Percentiles rank a stretch among this genome's conserved stretches.
Evolutionary conservation across 2,329 filamentous ascomycete genomes (phyloP).

Genomic region (Colletotrichum sp.): DNA sequence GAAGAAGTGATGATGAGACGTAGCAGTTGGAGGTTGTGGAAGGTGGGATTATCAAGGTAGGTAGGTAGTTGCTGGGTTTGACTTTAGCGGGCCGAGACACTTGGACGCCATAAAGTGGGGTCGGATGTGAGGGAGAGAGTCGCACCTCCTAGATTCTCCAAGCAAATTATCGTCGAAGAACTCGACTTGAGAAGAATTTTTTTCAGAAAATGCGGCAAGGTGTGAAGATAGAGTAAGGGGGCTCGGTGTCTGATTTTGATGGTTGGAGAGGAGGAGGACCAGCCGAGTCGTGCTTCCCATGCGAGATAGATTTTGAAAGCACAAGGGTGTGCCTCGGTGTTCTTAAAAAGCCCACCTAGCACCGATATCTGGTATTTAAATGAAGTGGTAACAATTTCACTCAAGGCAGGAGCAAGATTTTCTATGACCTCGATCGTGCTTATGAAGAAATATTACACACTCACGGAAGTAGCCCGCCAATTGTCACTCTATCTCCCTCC

Average conservation of each 20-base stretch:
- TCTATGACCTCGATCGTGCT: too few relatives aligned
- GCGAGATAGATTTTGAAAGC: too few relatives aligned
- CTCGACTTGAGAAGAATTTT: too few relatives aligned
- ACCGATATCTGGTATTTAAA: too few relatives aligned
- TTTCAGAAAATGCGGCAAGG: not conserved
- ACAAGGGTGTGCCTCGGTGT: too few relatives aligned
- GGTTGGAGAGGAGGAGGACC: not conserved
- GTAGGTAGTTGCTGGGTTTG: not conserved
- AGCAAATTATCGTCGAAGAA: not conserved
- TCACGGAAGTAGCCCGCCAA: too few relatives aligned
- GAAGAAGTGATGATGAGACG: not conserved
- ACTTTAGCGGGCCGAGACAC: not conserved
- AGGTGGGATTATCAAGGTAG: not conserved
- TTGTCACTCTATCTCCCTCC: too few relatives aligned
- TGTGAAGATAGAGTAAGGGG: not conserved
- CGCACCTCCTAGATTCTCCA: not conserved
- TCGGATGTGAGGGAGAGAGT: not conserved
- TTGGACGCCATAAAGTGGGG: not conserved
- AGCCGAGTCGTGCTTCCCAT: not conserved
- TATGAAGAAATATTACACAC: too few relatives aligned
- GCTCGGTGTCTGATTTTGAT: not conserved
- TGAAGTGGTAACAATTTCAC: too few relatives aligned
- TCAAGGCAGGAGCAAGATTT: too few relatives aligned
- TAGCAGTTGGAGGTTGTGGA: not conserved
- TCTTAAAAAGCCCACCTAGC: too few relatives aligned